These are phyloP conservation scores for Pythium sp. DNA, from an alignment of 352 stramenopile genomes.

Conservation along the genomic window DNA sequence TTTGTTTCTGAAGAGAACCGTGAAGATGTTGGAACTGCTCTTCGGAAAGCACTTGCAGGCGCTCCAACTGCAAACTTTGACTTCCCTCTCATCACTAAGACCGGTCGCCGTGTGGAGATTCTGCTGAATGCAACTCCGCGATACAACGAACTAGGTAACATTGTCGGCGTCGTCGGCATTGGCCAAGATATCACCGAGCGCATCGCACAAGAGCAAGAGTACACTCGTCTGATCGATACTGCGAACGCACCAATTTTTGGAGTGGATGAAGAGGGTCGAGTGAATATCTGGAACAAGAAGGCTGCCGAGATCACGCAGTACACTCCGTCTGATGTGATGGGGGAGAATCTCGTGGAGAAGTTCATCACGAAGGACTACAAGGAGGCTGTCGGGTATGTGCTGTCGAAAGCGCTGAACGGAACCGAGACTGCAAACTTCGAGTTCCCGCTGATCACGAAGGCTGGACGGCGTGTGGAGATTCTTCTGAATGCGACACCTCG, in stretches of 20 bases:
- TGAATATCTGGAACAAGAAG: constrained; percentile 73
- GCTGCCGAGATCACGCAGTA: constrained; percentile 68
- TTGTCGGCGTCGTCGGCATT: constrained; percentile 81
- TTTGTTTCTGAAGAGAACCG: constrained; percentile 49
- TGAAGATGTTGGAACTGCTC: constrained; percentile 20
- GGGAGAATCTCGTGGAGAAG: constrained; percentile 50
- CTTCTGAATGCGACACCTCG: constrained; percentile 70
- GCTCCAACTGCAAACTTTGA: constrained; percentile 80
- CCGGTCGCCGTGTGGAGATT: constrained; percentile 49
- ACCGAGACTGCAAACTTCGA: constrained; percentile 66
- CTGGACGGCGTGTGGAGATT: constrained; percentile 61
- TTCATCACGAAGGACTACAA: constrained; percentile 57
- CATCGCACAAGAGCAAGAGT: constrained; percentile 67
- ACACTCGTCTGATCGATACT: constrained; percentile 70
- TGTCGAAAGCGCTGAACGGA: constrained; percentile 43
- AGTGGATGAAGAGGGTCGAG: constrained; percentile 25
- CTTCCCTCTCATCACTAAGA: constrained; percentile 47
- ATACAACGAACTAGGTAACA: constrained; percentile 57
- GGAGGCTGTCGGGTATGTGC: constrained; percentile 29
- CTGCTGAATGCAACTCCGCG: constrained; percentile 70
- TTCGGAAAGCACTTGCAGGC: constrained; percentile 39
- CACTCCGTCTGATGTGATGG: constrained; percentile 65
- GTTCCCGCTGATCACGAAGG: constrained; percentile 76
- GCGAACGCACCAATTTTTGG: constrained; percentile 85
- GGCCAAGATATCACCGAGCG: constrained; percentile 64